These are phyloP conservation scores for Torrubiella hemipterigena DNA, from an alignment of 2,329 filamentous ascomycete species.

Conservation along the genomic window DNA sequence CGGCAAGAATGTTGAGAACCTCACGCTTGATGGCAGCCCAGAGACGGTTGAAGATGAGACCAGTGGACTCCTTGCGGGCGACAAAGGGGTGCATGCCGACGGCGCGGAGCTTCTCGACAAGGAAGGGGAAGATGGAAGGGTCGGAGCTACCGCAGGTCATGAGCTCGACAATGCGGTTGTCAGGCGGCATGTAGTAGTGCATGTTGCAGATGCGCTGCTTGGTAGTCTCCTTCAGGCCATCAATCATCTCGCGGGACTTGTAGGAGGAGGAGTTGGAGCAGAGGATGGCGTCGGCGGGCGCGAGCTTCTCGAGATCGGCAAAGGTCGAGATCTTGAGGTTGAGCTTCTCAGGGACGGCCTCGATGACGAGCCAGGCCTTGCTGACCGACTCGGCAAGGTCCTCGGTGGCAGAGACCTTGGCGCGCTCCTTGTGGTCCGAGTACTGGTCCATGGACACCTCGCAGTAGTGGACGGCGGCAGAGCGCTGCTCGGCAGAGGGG, in stretches of 20 bases:
- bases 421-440: conserved; percentile 12
- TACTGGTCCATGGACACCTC: conserved; percentile 19
- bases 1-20: conserved; percentile 31
- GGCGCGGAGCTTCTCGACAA: conserved; percentile 25
- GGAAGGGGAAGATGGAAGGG: conserved; percentile 28
- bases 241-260: conserved; percentile 35
- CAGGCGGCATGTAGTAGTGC: conserved; percentile 38
- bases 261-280: conserved; percentile 40
- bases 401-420: conserved; percentile 18
- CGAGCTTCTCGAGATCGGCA: conserved; percentile 28
- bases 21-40: conserved; percentile 47
- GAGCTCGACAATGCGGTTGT: conserved; percentile 34
- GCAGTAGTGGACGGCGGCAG: conserved; percentile 26
- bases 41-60: conserved; percentile 42
- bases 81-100: conserved; percentile 26
- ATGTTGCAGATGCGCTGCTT: conserved; percentile 32
- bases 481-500: conserved; percentile 21
- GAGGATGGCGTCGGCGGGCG: conserved; percentile 33
- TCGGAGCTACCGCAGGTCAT: conserved; percentile 38
- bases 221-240: conserved; percentile 22
- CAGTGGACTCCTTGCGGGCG: conserved; percentile 35
- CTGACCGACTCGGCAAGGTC: conserved; percentile 26
- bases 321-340: conserved; percentile 35
- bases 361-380: conserved; percentile 40
- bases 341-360: conserved; percentile 38